Evolutionary conservation across 2,329 filamentous ascomycete species (phyloP), one percentile per base, ranked within the genome.

Genomic region (Diaporthe ampelina): DNA sequence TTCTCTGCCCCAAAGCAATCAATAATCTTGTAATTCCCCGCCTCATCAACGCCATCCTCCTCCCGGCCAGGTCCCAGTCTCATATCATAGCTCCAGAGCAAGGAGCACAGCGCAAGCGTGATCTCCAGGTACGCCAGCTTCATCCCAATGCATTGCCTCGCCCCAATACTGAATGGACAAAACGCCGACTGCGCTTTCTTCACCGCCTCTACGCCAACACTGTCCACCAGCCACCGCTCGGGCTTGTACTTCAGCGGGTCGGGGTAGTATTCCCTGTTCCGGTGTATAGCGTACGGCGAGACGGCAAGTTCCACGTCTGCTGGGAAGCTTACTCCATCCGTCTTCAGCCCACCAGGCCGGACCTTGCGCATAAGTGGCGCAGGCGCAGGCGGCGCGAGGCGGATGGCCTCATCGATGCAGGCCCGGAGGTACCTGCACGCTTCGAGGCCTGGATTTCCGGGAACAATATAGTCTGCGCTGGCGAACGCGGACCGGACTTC

Each of bases 391-490:
- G 29, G 29, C 29, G 29, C 29, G 29, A 29, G 29, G 29, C 29
- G 29, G 29, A 29, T 29, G 29, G 29, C 29, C 29, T 29, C 29
- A 4, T 29, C 29, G 29, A 29, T 4, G 29, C 29, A 29, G 29
- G 29, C 29, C 3, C 29, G 29, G 29, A 29, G 29, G 29, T 29
- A 29, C 29, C 29, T 85, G 37, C 84, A 83, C 1, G 74, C 32
- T 3, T 45, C 45, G 15, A 71, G 69, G n/a, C 21, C 4, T 5
- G 56, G 13, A 21, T 37, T 37, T 37, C 69, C 56, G 29, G 29
- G 56, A 8, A 43, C 37, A 2, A 71, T 71, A 3, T 58, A 40
- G 0, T 37, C 37, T 1, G 56, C 40, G 26, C 11, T 9, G 21
- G 54, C 68, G 29, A 71, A 61, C 11, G 6, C 9, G 10, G 17